Evolutionary conservation across 1,139 yeast genomes (phyloP).

Genomic region (Magnusiomyces fungicola): DNA sequence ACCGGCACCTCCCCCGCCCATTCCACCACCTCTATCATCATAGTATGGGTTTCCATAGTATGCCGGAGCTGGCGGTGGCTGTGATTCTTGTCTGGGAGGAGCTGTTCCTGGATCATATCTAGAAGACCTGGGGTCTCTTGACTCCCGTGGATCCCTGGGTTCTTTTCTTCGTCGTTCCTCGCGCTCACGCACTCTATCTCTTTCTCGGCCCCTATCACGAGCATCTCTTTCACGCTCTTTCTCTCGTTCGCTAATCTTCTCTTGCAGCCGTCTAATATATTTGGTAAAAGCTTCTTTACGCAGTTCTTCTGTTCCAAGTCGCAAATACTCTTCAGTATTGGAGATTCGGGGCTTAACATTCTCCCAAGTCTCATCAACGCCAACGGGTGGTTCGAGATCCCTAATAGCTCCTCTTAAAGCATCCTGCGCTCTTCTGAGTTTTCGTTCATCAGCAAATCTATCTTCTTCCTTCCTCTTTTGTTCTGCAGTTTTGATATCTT

Average conservation of each 20-base stretch:
- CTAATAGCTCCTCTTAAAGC: constrained; percentile 34
- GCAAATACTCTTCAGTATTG: constrained; percentile 32
- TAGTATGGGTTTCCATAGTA: background rate
- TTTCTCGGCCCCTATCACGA: constrained; percentile 13
- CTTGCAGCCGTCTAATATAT: constrained; percentile 28
- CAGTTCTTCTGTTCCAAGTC: constrained; percentile 32
- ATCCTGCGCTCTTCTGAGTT: constrained; percentile 33
- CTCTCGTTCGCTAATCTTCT: constrained; percentile 20
- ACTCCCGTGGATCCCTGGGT: background rate
- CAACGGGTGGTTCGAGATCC: constrained; percentile 30
- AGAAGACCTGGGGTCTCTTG: background rate
- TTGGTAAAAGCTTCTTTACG: constrained; percentile 32
- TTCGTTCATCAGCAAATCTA: constrained; percentile 31
- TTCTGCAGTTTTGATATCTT: constrained; percentile 12
- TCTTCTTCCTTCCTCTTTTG: constrained; percentile 27
- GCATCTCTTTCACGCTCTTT: constrained; percentile 18
- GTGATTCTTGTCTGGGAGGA: background rate
- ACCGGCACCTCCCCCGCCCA: background rate
- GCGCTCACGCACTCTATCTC: constrained; percentile 14
- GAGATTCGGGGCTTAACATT: constrained; percentile 30
- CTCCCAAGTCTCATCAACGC: constrained; percentile 35
- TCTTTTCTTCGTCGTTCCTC: constrained; percentile 11
- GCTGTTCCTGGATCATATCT: background rate
- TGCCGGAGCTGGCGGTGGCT: background rate
- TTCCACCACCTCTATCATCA: background rate